Conservation (phyloP, 2,329 filamentous ascomycete genomes). For the Cephalotrichum gorgonifer region DNA sequence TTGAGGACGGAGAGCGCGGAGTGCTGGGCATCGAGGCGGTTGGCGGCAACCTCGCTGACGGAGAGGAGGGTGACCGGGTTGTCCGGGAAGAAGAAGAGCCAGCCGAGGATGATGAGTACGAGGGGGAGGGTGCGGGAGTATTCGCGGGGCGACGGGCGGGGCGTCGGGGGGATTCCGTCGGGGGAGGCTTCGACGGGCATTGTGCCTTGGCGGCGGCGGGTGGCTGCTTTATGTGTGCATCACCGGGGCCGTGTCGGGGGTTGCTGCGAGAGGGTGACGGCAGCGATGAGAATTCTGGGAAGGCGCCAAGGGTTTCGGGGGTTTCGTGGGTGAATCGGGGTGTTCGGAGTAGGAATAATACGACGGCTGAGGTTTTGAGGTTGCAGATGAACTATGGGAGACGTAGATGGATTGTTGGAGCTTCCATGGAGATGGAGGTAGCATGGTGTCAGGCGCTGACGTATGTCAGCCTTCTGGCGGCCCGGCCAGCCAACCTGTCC, state of each 20-base stretch:
- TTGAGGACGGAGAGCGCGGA: conserved; percentile 44
- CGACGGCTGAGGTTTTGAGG: too few species aligned
- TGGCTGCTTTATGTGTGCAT: background rate
- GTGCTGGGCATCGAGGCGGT: conserved; percentile 39
- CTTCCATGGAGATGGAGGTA: too few species aligned
- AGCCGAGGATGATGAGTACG: conserved; percentile 28
- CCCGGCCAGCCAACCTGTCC: too few species aligned
- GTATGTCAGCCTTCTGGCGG: too few species aligned
- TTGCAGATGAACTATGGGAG: too few species aligned
- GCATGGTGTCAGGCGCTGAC: too few species aligned
- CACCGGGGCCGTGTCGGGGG: background rate
- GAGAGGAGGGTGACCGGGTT: conserved; percentile 5
- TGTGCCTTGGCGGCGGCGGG: background rate
- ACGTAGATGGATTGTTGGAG: too few species aligned
- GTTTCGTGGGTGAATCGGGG: too few species aligned
- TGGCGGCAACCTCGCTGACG: background rate
- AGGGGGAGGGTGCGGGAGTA: conserved; percentile 1
- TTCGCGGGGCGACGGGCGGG: background rate
- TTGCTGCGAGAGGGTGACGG: background rate
- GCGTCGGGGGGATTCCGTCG: background rate
- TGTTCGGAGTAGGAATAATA: too few species aligned
- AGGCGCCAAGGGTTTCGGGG: too few species aligned
- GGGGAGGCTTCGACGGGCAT: conserved; percentile 3
- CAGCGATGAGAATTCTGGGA: background rate
- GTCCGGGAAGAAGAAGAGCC: conserved; percentile 31